A percentile compares a stretch with the other conserved stretches of the same genome.
phyloP scores from a whole-genome alignment of 106 monocot species.

The Gastrodia elata region DNA sequence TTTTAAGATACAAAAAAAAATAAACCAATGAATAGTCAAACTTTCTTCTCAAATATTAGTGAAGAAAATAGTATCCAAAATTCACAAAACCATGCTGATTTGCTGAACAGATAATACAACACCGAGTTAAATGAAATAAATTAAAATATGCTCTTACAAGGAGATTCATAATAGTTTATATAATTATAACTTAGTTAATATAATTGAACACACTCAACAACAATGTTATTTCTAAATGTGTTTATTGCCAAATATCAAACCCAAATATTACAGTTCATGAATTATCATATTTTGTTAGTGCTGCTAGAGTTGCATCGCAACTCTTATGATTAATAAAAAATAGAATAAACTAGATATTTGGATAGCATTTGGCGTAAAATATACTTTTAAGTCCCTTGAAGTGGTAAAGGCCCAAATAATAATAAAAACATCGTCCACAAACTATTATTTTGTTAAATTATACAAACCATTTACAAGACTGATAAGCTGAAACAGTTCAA shows the following conservation, averaged over 20 bases:
- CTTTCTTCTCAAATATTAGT: neutral
- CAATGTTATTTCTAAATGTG: too few relatives aligned
- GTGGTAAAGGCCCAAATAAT: neutral
- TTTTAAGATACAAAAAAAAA: neutral
- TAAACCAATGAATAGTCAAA: neutral
- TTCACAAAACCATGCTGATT: neutral
- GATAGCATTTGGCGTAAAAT: neutral
- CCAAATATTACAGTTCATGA: neutral
- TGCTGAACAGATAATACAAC: neutral
- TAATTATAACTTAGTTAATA: neutral
- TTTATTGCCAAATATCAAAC: neutral
- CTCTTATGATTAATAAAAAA: neutral
- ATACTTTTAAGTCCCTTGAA: neutral
- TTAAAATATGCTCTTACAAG: neutral
- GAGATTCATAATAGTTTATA: neutral
- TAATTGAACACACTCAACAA: too few relatives aligned
- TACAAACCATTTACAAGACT: neutral
- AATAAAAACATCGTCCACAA: neutral
- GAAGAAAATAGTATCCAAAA: neutral
- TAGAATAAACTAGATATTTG: neutral
- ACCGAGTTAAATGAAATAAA: neutral
- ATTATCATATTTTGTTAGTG: neutral
- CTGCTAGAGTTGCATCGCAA: neutral
- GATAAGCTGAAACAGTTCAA: neutral
- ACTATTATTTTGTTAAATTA: neutral